Evolutionary conservation across 768 basidiomycete genomes (phyloP), one percentile per base, ranked within the genome.

Genomic region (Tylopilus rubrobrunneus): DNA sequence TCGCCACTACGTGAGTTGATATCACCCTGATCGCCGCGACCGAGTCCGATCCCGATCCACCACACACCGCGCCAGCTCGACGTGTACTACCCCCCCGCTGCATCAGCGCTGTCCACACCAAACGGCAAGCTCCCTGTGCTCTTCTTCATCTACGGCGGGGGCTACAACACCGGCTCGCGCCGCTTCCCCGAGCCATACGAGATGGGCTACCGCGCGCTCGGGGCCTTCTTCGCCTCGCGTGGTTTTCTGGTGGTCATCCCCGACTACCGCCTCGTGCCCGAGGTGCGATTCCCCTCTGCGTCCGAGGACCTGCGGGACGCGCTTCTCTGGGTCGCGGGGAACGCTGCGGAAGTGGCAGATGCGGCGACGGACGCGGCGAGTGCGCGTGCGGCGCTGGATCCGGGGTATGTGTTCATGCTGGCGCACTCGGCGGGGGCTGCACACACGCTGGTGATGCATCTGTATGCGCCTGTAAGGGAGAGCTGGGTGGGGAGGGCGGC

Each of bases 121-220:
- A 50, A 53, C 19, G 61, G 61, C 23, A 70, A 67, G 49, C 69
- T 76, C 0, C 82, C 82, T 0, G 71, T 87, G 21, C 68, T 87
- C 25, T 78, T 87, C 66, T 87, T 79, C 67, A 55, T 82, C 40
- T 87, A 89, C 56, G 86, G 86, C 1, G 86, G 86, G 2, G 84
- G 85, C 3, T 85, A 84, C 62, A 69, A 70, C 56, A 63, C 66
- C 0, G 86, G 86, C 1, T 70, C 73, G 0, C 77, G 82, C n/a
- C 74, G 69, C 8, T 62, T 79, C 40, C 71, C 76, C 1, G 67
- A 75, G 9, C 77, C 83, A 0, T 72, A 72, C 42, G 76, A 79
- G 42, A 74, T 85, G 45, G 72, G 66, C 10, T 86, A 86, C 61
- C 72, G 74, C n/a, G 78, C 77, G 53, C 59, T 87, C 8, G 86